phyloP scores from a whole-genome alignment of 345 rosid genomes.

The Salix viminalis region DNA sequence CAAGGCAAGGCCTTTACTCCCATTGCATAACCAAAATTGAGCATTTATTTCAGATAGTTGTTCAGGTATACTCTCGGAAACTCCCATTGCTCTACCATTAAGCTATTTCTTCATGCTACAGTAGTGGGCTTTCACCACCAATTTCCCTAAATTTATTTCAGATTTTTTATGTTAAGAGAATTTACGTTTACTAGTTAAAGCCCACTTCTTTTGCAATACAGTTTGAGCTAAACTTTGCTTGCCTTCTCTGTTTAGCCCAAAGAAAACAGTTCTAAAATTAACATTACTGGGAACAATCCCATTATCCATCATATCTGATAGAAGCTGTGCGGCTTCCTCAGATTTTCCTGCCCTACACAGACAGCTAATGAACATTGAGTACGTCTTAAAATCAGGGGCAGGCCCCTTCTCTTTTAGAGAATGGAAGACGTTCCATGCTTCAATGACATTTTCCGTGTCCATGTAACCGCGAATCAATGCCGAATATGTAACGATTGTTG shows the following conservation, averaged over 20 bases:
- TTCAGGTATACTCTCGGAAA: too few relatives aligned
- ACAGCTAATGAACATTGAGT: slow-evolving; percentile 56
- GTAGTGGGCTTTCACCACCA: not conserved
- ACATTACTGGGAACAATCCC: slow-evolving; percentile 63
- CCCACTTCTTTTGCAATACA: slow-evolving; percentile 50
- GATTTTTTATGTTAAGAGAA: slow-evolving; percentile 17
- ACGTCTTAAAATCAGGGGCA: slow-evolving; percentile 67
- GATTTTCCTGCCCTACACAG: slow-evolving; percentile 57
- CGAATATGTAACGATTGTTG: slow-evolving; percentile 63
- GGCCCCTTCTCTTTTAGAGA: slow-evolving; percentile 47
- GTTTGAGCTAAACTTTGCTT: slow-evolving; percentile 54
- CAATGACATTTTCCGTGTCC: slow-evolving; percentile 42
- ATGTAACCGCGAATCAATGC: slow-evolving; percentile 64
- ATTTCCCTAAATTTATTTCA: not conserved
- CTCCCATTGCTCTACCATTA: not conserved
- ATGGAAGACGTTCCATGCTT: slow-evolving; percentile 54
- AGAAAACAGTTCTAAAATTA: slow-evolving; percentile 59
- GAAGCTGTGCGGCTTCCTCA: slow-evolving; percentile 57
- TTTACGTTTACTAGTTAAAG: slow-evolving; percentile 41
- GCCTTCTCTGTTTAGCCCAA: slow-evolving; percentile 69
- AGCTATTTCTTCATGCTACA: not conserved
- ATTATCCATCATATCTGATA: slow-evolving; percentile 51
- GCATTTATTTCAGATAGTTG: too few relatives aligned
- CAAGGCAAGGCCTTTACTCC: not conserved
- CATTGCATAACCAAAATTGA: not conserved